Evolutionary conservation across 352 stramenopile species (phyloP).

Genomic region (Phytophthora megakarya): DNA sequence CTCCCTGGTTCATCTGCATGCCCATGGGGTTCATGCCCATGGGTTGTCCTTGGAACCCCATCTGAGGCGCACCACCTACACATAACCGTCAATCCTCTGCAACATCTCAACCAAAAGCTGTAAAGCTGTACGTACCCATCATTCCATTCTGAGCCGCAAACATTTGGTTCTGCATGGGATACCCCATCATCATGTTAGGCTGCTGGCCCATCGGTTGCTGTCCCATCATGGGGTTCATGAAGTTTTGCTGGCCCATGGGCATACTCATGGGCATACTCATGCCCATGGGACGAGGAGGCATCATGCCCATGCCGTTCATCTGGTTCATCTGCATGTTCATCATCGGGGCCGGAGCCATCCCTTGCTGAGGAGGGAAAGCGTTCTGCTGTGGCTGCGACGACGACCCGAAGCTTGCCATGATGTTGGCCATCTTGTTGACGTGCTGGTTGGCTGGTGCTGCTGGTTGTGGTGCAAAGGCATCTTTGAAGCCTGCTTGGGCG

Average conservation of each 20-base stretch:
- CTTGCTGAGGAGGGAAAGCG: conserved; percentile 49
- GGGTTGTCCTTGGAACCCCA: conserved; percentile 55
- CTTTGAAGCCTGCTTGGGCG: conserved; percentile 38
- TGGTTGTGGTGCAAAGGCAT: conserved; percentile 51
- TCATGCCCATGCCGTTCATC: conserved; percentile 45
- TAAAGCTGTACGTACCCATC: conserved; percentile 50
- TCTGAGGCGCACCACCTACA: conserved; percentile 41
- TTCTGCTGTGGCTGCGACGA: conserved; percentile 34
- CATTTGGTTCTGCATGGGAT: conserved; percentile 62
- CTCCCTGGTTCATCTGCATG: conserved; percentile 64
- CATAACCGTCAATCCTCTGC: not conserved
- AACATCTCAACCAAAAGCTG: not conserved
- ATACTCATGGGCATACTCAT: conserved; percentile 48
- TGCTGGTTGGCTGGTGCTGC: conserved; percentile 54
- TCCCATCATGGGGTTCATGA: conserved; percentile 47
- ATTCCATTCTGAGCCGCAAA: conserved; percentile 47
- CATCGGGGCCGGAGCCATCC: conserved; percentile 49
- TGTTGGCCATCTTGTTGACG: conserved; percentile 83
- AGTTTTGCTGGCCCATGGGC: conserved; percentile 44
- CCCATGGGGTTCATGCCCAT: conserved; percentile 73
- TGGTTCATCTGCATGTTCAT: conserved; percentile 53
- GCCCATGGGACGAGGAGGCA: conserved; percentile 28
- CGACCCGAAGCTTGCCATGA: conserved; percentile 85
- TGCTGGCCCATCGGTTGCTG: conserved; percentile 45
- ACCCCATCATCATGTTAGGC: conserved; percentile 48